Conservation (phyloP, 2,329 filamentous ascomycete genomes). For the Amesomyces nigricolor region DNA sequence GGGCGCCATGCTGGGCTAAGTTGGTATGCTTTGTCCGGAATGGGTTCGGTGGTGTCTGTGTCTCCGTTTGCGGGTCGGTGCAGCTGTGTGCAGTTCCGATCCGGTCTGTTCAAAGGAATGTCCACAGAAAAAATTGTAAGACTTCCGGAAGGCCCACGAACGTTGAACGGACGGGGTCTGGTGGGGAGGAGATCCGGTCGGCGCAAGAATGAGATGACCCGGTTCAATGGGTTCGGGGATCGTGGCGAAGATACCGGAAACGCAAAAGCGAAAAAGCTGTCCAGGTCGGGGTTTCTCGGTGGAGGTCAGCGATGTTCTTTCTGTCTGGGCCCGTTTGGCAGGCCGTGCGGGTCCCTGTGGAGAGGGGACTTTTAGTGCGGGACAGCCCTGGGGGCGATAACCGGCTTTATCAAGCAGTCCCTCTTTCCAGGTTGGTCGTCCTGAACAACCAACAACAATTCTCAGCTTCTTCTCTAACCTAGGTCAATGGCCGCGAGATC, state of each 20-base stretch:
- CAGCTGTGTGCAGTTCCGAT: neutral
- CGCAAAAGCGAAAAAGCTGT: constrained; percentile 12
- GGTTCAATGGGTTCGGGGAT: neutral
- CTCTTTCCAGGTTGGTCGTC: neutral
- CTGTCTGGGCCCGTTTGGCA: neutral
- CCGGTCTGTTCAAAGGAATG: constrained; percentile 1
- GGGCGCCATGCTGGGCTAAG: constrained; percentile 83
- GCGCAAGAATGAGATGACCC: neutral
- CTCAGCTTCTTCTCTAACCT: neutral
- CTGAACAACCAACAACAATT: neutral
- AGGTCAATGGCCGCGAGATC: constrained; percentile 10
- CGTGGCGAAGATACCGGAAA: constrained; percentile 6
- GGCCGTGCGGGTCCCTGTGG: constrained; percentile 14
- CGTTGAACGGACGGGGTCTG: neutral
- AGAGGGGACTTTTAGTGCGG: constrained; percentile 1
- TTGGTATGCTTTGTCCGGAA: constrained; percentile 27
- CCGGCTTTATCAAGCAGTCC: constrained; percentile 1
- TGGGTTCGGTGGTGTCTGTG: neutral
- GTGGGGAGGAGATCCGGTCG: constrained; percentile 5
- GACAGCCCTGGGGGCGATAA: constrained; percentile 10
- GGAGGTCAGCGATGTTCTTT: neutral
- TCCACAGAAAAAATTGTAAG: neutral
- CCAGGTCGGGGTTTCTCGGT: neutral
- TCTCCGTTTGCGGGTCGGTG: neutral
- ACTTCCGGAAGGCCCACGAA: neutral